Evolutionary conservation across 495 filamentous ascomycete species (phyloP), one percentile per base, ranked within the genome.

Genomic region (Talaromyces liani): DNA sequence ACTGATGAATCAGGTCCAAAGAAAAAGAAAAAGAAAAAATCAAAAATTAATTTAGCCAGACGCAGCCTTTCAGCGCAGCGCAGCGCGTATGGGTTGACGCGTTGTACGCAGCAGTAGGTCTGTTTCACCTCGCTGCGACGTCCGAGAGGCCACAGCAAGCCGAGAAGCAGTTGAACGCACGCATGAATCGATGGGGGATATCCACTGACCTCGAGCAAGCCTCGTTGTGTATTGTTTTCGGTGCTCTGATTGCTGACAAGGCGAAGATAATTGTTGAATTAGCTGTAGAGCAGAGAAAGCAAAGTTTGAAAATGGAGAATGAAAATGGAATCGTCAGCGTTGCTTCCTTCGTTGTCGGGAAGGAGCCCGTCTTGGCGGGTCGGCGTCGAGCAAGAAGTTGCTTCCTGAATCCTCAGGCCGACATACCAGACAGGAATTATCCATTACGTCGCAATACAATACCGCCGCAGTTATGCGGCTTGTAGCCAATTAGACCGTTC

Each of bases 41-140:
- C 49, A 25, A 56, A 27, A 7, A 25, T 25, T 63, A 61, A 63
- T 66, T 59, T 69, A 67, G 67, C 67, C 72, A 69, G 71, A 79
- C 77, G 75, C 77, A 80, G 75, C 77, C 77, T 79, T 80, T 20
- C 27, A 20, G 27, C 16, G 29, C 56, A 24, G 56, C 56, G 56
- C 56, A 24, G 56, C 56, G 56, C 56, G 31, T 58, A 36, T 36
- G 27, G 56, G 22, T 58, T 58, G 56, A 58, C 56, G 56, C 56
- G 56, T 58, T 49, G 45, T 49, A 49, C 45, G 45, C 45, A 49
- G 45, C 45, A 33, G 56, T 36, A 36, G 25, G 18, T 29, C 51
- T 55, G 51, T 55, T 55, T 55, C 51, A 55, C 56, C 56, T 33
- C 56, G 31, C 27, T 33, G 56, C 14, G 56, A 58, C 56, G 24